These are phyloP conservation scores for Ciborinia camelliae DNA, from an alignment of 2,329 filamentous ascomycete species.

Conservation along the genomic window DNA sequence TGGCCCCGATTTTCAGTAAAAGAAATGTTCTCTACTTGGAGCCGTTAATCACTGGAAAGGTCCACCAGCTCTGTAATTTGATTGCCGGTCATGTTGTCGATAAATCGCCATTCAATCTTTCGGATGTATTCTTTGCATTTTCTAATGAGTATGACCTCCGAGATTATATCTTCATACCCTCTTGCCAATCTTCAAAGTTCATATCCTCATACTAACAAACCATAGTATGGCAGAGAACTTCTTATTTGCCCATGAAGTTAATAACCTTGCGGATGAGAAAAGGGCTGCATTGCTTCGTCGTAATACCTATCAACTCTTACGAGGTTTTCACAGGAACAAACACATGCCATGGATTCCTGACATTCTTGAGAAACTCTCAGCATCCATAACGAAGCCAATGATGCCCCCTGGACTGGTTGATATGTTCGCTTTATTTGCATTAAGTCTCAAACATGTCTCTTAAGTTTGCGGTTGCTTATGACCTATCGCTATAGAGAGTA, in stretches of 20 bases:
- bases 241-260: slow-evolving; percentile 18
- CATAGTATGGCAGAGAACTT: slow-evolving; percentile 18
- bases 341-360: slow-evolving; percentile 19
- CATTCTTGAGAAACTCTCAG: slow-evolving; percentile 20
- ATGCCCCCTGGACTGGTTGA: slow-evolving; percentile 24
- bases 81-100: slow-evolving; percentile 15
- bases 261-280: slow-evolving; percentile 19
- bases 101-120: background rate
- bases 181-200: too few species aligned
- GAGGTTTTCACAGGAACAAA: slow-evolving; percentile 1
- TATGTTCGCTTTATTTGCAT: slow-evolving; percentile 21
- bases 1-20: slow-evolving; percentile 28
- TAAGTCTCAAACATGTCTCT: slow-evolving; percentile 12
- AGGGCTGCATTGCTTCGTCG: slow-evolving; percentile 11
- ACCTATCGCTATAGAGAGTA: background rate
- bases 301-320: slow-evolving; percentile 17
- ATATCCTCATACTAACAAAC: background rate
- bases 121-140: slow-evolving; percentile 3
- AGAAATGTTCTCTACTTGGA: slow-evolving; percentile 24
- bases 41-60: slow-evolving; percentile 25
- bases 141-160: slow-evolving; percentile 5
- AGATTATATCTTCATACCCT: too few species aligned
- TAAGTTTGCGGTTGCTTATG: background rate
- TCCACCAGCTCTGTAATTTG: slow-evolving; percentile 19
- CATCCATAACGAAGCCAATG: slow-evolving; percentile 19